These are phyloP conservation scores for Micromonas pusilla DNA, from an alignment of 139 green algal genomes.

Conservation along the genomic window DNA sequence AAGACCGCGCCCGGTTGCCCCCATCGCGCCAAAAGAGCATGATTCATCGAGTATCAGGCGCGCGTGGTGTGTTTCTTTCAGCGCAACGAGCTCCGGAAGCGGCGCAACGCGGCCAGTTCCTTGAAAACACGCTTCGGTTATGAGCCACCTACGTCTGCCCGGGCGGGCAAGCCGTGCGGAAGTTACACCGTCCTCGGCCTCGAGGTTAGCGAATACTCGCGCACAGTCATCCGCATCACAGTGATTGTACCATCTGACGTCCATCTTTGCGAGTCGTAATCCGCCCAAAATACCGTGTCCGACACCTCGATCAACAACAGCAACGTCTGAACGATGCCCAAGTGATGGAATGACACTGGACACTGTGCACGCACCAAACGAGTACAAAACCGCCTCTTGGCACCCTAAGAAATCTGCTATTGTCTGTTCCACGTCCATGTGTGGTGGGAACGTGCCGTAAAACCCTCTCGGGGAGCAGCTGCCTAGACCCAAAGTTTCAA, in stretches of 20 bases:
- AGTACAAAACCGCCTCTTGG: slow-evolving; percentile 86
- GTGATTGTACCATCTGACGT: slow-evolving; percentile 80
- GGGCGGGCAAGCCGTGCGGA: slow-evolving; percentile 14
- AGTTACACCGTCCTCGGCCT: slow-evolving; percentile 17
- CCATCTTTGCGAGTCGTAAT: slow-evolving; percentile 50
- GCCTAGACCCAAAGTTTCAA: slow-evolving; percentile 60
- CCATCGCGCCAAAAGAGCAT: slow-evolving; percentile 81
- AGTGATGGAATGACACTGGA: slow-evolving; percentile 87
- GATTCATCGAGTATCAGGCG: slow-evolving; percentile 93
- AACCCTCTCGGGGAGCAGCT: slow-evolving; percentile 96
- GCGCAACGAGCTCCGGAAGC: slow-evolving; percentile 58
- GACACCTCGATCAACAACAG: slow-evolving; percentile 58
- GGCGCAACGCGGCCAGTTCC: slow-evolving; percentile 74
- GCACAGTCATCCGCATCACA: slow-evolving; percentile 88
- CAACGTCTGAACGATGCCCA: slow-evolving; percentile 77
- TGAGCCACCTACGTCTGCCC: slow-evolving; percentile 13
- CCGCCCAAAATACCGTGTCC: slow-evolving; percentile 77
- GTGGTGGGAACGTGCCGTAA: slow-evolving; percentile 86
- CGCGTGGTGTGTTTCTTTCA: slow-evolving; percentile 82
- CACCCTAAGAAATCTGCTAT: slow-evolving; percentile 72
- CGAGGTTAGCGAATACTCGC: slow-evolving; percentile 50
- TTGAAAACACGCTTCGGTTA: slow-evolving; percentile 19
- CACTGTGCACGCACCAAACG: slow-evolving; percentile 85
- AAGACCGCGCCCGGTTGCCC: slow-evolving; percentile 66
- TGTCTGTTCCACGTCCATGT: slow-evolving; percentile 72